Evolutionary conservation across 2,329 filamentous ascomycete genomes (phyloP), one percentile per base, ranked within the genome.

Genomic region (Kalaharituber pfeilii): DNA sequence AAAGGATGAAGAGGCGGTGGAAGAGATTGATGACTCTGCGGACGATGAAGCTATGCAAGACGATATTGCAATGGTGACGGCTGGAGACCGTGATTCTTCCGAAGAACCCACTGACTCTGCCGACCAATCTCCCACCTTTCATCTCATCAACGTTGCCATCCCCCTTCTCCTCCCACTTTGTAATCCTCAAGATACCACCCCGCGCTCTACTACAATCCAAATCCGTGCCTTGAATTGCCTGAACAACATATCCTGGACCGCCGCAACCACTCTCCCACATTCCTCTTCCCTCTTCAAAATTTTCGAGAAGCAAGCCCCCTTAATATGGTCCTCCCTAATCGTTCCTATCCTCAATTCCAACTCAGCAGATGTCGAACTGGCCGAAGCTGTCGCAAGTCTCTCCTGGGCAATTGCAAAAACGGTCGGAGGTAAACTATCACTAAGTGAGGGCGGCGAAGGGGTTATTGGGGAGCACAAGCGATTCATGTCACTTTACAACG

Each of bases 221-320:
- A 66, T 66, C 20, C 72, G 75, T 59, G 75, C 79, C 18, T 67
- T 83, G 24, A 75, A 76, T 1, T 74, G 78, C 15, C 71, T 84
- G 56, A 81, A 77, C 69, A 83, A 83, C 66, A 75, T 82, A 52
- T 72, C 79, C 52, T 83, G 80, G 79, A 80, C 79, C 9, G 70
- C 56, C 53, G 61, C 69, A 80, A 60, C 77, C 80, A 66, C 79
- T 79, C 62, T 69, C 72, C 24, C 72, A 51, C 77, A 78, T 63
- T 67, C 70, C 3, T 68, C 60, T 5, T 60, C 70, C 54, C 70
- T 82, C 53, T 70, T 71, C 52, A 68, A 67, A 49, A 71, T 71
- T 3, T 83, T 80, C 80, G 65, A 66, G 1, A 73, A 75, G 0
- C 66, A 71, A 5, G 75, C 74, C 26, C 72, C 72, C 58, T 67